These are phyloP conservation scores for Monascus purpureus DNA, from an alignment of 495 filamentous ascomycete genomes.

Conservation along the genomic window DNA sequence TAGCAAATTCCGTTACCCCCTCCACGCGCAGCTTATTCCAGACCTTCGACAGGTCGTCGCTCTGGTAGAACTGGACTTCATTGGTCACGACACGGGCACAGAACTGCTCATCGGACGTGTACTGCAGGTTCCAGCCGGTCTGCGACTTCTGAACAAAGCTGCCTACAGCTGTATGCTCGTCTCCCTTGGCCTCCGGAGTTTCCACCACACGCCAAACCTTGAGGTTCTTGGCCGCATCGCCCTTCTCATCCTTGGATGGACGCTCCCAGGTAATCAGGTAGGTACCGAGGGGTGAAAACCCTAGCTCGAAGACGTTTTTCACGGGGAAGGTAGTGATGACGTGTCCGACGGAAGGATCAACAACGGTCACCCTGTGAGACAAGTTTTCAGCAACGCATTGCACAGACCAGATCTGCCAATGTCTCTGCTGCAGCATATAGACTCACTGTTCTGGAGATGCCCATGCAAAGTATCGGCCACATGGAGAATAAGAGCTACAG, in stretches of 20 bases:
- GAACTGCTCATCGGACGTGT: conserved; percentile 79
- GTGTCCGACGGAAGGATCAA: conserved; percentile 70
- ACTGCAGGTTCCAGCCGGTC: conserved; percentile 95
- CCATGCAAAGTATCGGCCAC: conserved; percentile 91
- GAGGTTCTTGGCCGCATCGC: conserved; percentile 85
- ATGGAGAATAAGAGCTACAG: conserved; percentile 88
- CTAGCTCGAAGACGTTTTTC: conserved; percentile 78
- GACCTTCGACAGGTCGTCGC: conserved; percentile 64
- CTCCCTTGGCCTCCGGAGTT: conserved; percentile 29
- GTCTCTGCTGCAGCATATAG: too few relatives aligned
- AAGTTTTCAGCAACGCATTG: background rate
- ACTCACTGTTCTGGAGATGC: conserved; percentile 66
- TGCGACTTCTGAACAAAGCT: conserved; percentile 88
- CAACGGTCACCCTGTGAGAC: conserved; percentile 52
- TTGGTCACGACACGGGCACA: conserved; percentile 92
- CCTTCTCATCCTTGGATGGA: conserved; percentile 78
- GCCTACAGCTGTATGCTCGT: conserved; percentile 62
- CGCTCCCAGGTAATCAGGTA: conserved; percentile 97
- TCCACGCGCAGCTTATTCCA: conserved; percentile 94
- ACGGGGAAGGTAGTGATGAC: conserved; percentile 59
- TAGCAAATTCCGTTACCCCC: conserved; percentile 77
- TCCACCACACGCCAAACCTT: conserved; percentile 84
- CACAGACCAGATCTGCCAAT: conserved; percentile 1
- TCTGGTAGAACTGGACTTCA: conserved; percentile 93
- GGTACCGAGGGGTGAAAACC: conserved; percentile 83